Percentiles rank a stretch among this genome's conserved stretches.
phyloP scores from a whole-genome alignment of 1,284 basidiomycete genomes.

The Papiliotrema terrestris region DNA sequence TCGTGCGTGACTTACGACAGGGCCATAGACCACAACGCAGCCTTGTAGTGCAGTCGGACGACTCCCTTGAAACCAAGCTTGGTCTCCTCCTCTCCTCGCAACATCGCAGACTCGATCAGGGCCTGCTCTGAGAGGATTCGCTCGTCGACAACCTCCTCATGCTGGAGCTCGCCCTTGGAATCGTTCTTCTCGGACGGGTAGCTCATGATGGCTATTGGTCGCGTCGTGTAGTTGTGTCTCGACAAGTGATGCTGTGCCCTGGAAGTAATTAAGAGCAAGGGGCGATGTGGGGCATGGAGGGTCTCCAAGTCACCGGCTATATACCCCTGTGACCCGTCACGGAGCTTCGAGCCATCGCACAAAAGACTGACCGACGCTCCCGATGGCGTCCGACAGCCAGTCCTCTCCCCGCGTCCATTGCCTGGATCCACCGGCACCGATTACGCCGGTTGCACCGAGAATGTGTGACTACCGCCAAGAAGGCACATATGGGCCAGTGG shows the following conservation, averaged over 20 bases:
- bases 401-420: not conserved
- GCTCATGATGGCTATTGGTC: not conserved
- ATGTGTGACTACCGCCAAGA: too few species aligned
- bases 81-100: slow-evolving; percentile 2
- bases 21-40: slow-evolving; percentile 1
- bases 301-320: not conserved
- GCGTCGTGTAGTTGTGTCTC: not conserved
- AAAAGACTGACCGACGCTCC: not conserved
- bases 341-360: too few species aligned
- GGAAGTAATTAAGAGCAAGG: not conserved
- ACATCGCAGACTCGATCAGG: slow-evolving; percentile 1
- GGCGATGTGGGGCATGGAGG: not conserved
- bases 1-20: not conserved
- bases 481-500: too few species aligned
- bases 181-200: slow-evolving; percentile 1
- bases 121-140: not conserved
- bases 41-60: not conserved
- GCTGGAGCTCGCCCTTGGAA: not conserved
- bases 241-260: not conserved
- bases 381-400: not conserved
- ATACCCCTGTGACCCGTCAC: not conserved
- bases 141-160: not conserved
- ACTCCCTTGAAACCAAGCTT: slow-evolving; percentile 3
- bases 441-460: not conserved
- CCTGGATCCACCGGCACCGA: not conserved